These are phyloP conservation scores for Camelina neglecta DNA, from an alignment of 345 rosid genomes.

Conservation along the genomic window DNA sequence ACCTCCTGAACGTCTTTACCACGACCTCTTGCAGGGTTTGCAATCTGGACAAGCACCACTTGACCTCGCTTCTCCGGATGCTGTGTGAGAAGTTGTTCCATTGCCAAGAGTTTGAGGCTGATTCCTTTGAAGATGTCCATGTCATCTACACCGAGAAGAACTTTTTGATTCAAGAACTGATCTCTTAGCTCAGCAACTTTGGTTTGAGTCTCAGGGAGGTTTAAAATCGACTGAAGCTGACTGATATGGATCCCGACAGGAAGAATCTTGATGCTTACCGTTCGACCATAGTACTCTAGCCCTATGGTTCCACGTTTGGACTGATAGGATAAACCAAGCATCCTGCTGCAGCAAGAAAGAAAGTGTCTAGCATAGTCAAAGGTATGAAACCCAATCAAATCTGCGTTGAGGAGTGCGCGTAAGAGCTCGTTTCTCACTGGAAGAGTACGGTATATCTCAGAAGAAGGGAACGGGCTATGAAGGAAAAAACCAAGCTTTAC, in stretches of 20 bases:
- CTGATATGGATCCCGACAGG: conserved; percentile 92
- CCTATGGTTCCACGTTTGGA: conserved; percentile 94
- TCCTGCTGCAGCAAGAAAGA: conserved; percentile 90
- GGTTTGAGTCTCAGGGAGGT: conserved; percentile 74
- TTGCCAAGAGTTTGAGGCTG: conserved; percentile 89
- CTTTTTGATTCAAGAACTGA: conserved; percentile 64
- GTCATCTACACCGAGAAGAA: conserved; percentile 91
- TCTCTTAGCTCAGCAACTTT: conserved; percentile 69
- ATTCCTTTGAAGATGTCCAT: conserved; percentile 98
- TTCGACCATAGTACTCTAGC: conserved; percentile 87
- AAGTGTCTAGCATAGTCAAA: conserved; percentile 97
- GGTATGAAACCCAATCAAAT: conserved; percentile 89
- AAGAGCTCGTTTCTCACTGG: conserved; percentile 86
- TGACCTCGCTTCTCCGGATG: conserved; percentile 68
- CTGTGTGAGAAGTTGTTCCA: conserved; percentile 87
- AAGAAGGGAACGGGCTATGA: conserved; percentile 93
- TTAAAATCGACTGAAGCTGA: conserved; percentile 77
- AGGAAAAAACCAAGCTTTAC: conserved; percentile 94
- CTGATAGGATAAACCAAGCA: conserved; percentile 91
- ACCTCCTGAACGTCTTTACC: conserved; percentile 90
- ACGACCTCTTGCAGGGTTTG: conserved; percentile 94
- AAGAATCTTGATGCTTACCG: conserved; percentile 85
- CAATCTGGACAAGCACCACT: conserved; percentile 93
- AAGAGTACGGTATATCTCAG: conserved; percentile 90
- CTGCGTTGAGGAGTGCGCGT: conserved; percentile 82